Evolutionary conservation across 352 stramenopile species (phyloP), one percentile per base, ranked within the genome.

Genomic region (Phytophthora tentaculata): DNA sequence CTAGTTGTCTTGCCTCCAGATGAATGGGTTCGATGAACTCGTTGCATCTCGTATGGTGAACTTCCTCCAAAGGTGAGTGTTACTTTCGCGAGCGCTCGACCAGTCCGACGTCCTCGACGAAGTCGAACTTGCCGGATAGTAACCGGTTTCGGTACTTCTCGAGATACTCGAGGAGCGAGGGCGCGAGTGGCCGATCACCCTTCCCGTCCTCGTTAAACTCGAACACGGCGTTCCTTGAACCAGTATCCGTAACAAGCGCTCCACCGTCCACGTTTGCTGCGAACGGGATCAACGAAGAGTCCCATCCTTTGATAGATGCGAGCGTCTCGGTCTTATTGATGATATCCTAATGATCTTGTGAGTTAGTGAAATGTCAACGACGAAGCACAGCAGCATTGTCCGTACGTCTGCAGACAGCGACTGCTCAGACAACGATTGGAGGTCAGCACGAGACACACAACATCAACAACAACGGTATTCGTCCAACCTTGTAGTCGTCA

Each of bases 131-230:
- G 23, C 83, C 83, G 0, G 85, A 92, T 23, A 96, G 72, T 55
- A 96, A 73, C n/a, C 81, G 74, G 77, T 94, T 93, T 52, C 86
- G 79, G 63, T 92, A 96, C 39, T 73, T 79, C 44, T 96, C 88
- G 37, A 96, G 70, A 63, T 86, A 95, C 43, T 91, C 70, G 39
- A 85, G 73, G 14, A 96, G 73, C 55, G 86, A 83, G 0, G 77
- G 41, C 2, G 72, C 81, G 24, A 93, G 51, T 16, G 88, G 63
- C 12, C 54, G 64, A 3, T 74, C 59, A 10, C 84, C 74, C 23
- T 83, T 80, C 12, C 83, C 83, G 51, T 93, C 86, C 56, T 92
- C 81, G 13, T 69, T 72, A 54, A 92, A 92, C 53, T 88, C 75
- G 19, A 86, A 89, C 43, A 95, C 83, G 4, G 82, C 86, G 59